Evolutionary conservation across 2,329 filamentous ascomycete genomes (phyloP), one percentile per base, ranked within the genome.

Genomic region (Cladophialophora chaetospira): DNA sequence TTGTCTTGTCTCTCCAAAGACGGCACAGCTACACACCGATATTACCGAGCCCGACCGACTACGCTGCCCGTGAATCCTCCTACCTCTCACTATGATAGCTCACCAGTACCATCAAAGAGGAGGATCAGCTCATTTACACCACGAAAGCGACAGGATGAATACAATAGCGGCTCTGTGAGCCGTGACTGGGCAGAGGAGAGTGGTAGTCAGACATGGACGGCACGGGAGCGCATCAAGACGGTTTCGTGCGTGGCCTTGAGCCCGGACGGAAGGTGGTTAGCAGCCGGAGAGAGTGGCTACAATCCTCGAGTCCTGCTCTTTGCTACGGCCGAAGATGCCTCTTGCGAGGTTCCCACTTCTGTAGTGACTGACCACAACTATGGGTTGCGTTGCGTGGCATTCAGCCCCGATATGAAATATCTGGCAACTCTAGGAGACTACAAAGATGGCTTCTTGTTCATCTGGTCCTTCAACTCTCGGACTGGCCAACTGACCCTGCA

Each of bases 261-360:
- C 69, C 85, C 86, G 1, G 91, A 97, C 73, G 92, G 89, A 28
- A 88, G 84, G 66, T 95, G 88, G 69, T 79, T 99, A 50, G 94
- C 93, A 6, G 88, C 97, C 2, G 94, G 94, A 67, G 94, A 99
- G 82, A 96, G 92, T 3, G 94, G 94, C 19, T 97, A 97, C 72
- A 89, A 88, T 51, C 94, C 94, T 4, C 83, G 94, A 51, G 91
- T 99, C 19, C 79, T 97, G 55, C 87, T 99, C 53, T 99, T 96
- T 73, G 91, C 85, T 28, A 85, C 94, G 4, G 83, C 78, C 3
- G 74, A 88, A 66, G 91, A 96, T 67, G 82, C 82, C 31, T 88
- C 89, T 1, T 88, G 87, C 2, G 92, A 97, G 67, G 82, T 82
- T 1, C 94, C 94, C 2, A 79, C 97, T 5, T 89, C 91, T 2